Conservation (phyloP, 2,329 filamentous ascomycete genomes). For the Talaromyces marneffei region DNA sequence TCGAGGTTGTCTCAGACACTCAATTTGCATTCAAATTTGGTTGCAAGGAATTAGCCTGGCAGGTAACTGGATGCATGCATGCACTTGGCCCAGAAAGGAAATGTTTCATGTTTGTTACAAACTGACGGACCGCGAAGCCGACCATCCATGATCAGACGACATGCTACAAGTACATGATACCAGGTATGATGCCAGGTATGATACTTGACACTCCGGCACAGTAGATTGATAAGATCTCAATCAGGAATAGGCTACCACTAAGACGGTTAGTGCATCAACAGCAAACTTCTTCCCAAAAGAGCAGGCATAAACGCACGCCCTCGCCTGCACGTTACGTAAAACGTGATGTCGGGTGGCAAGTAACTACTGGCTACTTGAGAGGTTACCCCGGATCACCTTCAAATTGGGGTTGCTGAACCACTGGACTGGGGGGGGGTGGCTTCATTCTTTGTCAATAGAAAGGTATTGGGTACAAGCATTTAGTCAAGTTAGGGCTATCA, state of each 20-base stretch:
- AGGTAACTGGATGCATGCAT: not conserved
- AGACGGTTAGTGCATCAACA: not conserved
- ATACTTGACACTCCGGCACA: not conserved
- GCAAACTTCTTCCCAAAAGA: not conserved
- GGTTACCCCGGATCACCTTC: not conserved
- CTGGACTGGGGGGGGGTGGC: not conserved
- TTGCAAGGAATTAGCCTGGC: not conserved
- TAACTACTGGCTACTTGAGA: not conserved
- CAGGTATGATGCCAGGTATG: not conserved
- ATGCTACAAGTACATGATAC: not conserved
- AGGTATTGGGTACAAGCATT: no score
- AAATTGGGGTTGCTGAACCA: not conserved
- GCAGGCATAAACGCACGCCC: not conserved
- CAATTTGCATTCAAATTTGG: not conserved
- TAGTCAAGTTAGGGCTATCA: not conserved
- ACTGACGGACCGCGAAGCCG: not conserved
- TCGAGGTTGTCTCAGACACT: not conserved
- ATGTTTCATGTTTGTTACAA: not conserved
- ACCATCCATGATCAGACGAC: not conserved
- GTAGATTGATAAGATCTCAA: not conserved
- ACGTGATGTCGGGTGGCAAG: not conserved
- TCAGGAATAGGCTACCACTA: not conserved
- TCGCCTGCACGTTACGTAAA: not conserved
- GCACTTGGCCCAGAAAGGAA: not conserved
- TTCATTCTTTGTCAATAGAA: no score